Evolutionary conservation across 345 rosid species (phyloP).

Genomic region (Syzygium oleosum): DNA sequence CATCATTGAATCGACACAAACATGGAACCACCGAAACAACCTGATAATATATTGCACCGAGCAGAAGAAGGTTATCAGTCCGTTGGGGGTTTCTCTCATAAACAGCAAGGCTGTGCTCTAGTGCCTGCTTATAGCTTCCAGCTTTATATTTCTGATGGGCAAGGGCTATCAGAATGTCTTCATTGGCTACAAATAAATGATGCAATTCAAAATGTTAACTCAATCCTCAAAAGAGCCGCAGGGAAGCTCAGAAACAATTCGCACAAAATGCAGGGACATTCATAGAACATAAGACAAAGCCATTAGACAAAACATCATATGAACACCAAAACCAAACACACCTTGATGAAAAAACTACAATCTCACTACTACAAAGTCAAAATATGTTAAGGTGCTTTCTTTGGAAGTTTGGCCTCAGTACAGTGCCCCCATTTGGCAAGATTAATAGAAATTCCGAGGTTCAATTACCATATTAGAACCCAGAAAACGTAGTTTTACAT

Average conservation of each 20-base stretch:
- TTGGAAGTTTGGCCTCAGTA: not conserved
- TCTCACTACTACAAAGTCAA: not conserved
- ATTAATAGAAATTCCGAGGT: not conserved
- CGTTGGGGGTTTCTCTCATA: slow-evolving; percentile 70
- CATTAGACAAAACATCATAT: not conserved
- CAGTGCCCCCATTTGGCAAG: not conserved
- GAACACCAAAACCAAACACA: not conserved
- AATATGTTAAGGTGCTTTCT: not conserved
- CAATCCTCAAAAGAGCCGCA: not conserved
- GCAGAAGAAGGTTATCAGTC: slow-evolving; percentile 89
- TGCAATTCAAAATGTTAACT: not conserved
- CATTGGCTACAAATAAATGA: slow-evolving; percentile 43
- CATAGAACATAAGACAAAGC: not conserved
- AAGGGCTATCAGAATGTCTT: slow-evolving; percentile 56
- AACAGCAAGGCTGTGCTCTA: slow-evolving; percentile 71
- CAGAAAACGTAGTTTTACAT: not conserved
- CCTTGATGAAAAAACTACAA: not conserved
- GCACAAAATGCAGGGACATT: not conserved
- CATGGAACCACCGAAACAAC: slow-evolving; percentile 14
- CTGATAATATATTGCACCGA: slow-evolving; percentile 97
- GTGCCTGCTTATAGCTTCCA: slow-evolving; percentile 73
- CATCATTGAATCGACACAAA: not conserved
- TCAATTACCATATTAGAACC: not conserved
- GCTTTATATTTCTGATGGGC: slow-evolving; percentile 85
- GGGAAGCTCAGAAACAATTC: not conserved